Evolutionary conservation across 2,329 filamentous ascomycete genomes (phyloP).

Genomic region (Leptosphaerulina australis): DNA sequence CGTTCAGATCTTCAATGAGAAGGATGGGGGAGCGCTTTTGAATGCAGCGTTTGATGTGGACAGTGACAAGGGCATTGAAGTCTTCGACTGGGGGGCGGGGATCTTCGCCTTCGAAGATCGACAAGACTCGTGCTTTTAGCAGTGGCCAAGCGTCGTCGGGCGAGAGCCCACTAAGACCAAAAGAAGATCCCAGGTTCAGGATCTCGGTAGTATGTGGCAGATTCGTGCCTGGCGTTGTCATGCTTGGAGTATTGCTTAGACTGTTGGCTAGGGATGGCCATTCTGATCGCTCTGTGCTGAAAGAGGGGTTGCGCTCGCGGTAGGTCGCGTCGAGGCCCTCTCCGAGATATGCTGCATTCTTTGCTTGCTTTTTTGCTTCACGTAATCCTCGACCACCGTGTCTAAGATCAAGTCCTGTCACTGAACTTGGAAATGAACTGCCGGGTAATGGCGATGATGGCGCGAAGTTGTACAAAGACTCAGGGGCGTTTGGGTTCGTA

Average conservation of each 20-base stretch:
- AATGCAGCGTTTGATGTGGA: slow-evolving; percentile 79
- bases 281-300: slow-evolving; percentile 48
- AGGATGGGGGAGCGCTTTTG: slow-evolving; percentile 72
- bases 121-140: slow-evolving; percentile 74
- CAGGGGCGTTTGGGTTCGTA: slow-evolving; percentile 75
- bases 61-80: slow-evolving; percentile 78
- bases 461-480: slow-evolving; percentile 79
- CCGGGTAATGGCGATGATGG: slow-evolving; percentile 73
- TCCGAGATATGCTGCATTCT: slow-evolving; percentile 50
- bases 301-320: slow-evolving; percentile 47
- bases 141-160: slow-evolving; percentile 83
- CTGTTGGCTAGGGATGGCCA: slow-evolving; percentile 41
- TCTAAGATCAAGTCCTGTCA: slow-evolving; percentile 78
- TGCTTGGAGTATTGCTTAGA: slow-evolving; percentile 32
- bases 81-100: slow-evolving; percentile 81
- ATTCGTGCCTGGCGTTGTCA: slow-evolving; percentile 33
- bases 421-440: slow-evolving; percentile 76
- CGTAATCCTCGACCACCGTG: slow-evolving; percentile 77
- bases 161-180: slow-evolving; percentile 56
- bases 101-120: slow-evolving; percentile 82
- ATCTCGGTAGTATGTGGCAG: slow-evolving; percentile 49
- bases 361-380: slow-evolving; percentile 70
- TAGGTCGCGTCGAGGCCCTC: slow-evolving; percentile 41
- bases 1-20: slow-evolving; percentile 76
- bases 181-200: slow-evolving; percentile 53